Percentiles rank a stretch among this genome's conserved stretches.
Conservation (phyloP, 306 rosid genomes). For the Calophaca sinica region DNA sequence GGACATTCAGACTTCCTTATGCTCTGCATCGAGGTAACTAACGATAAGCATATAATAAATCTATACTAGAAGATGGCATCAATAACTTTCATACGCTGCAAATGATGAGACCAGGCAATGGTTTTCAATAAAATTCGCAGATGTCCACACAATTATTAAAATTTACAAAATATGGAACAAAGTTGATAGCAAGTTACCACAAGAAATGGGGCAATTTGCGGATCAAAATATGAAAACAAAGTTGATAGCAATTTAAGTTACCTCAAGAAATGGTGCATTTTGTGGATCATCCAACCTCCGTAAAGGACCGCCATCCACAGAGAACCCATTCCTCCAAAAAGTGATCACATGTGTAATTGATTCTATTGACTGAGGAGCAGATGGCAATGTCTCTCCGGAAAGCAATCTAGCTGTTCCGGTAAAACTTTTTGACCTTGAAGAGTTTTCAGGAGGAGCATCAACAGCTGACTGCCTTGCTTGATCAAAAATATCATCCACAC, state of each 20-base stretch:
- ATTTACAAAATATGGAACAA: conserved; percentile 5
- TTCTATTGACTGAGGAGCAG: conserved; percentile 68
- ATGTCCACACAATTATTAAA: neutral
- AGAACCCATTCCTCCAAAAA: conserved; percentile 93
- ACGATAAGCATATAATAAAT: conserved; percentile 34
- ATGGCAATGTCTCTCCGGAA: conserved; percentile 74
- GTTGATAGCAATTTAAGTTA: conserved; percentile 49
- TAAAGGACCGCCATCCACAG: conserved; percentile 77
- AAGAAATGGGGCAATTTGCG: conserved; percentile 77
- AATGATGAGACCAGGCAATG: conserved; percentile 6
- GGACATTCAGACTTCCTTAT: conserved; percentile 89
- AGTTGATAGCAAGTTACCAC: conserved; percentile 60
- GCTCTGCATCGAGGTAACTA: conserved; percentile 67
- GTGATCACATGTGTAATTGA: conserved; percentile 63
- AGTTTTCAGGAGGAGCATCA: conserved; percentile 56
- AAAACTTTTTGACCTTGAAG: conserved; percentile 70
- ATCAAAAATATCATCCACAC: conserved; percentile 73
- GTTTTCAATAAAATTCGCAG: neutral
- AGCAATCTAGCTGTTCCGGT: conserved; percentile 87
- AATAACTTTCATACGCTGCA: neutral
- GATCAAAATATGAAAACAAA: conserved; percentile 3
- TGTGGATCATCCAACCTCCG: conserved; percentile 79
- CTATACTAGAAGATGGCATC: neutral
- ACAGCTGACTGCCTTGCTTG: conserved; percentile 67
- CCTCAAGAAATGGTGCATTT: conserved; percentile 86